Conservation (phyloP, 306 rosid genomes). For the Trifolium fragiferum region DNA sequence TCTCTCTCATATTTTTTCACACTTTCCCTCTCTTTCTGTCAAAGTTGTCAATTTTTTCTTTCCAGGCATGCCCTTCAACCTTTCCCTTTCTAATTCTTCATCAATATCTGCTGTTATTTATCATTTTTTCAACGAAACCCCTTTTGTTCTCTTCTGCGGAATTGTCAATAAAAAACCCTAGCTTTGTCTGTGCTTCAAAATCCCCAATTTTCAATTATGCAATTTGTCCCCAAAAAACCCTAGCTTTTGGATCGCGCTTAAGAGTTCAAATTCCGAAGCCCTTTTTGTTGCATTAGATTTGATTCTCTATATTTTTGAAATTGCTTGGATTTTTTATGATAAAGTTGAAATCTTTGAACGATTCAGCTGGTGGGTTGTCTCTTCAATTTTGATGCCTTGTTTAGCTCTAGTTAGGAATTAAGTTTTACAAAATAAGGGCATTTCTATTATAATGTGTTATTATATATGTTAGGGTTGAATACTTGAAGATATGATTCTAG, state of each 20-base stretch:
- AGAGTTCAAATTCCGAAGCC: constrained; percentile 36
- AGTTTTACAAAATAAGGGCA: too few relatives aligned
- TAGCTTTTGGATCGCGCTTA: constrained; percentile 55
- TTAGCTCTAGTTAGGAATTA: constrained; percentile 23
- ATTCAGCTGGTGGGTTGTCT: constrained; percentile 41
- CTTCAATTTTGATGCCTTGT: constrained; percentile 29
- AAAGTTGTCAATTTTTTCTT: constrained; percentile 37
- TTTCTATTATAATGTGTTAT: constrained; percentile 11
- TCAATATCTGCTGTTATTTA: constrained; percentile 30
- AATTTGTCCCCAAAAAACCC: constrained; percentile 56
- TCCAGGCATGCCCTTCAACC: constrained; percentile 40
- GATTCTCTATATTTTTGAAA: constrained; percentile 43
- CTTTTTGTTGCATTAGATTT: constrained; percentile 50
- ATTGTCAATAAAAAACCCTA: constrained; percentile 65
- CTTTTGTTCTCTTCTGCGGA: constrained; percentile 23
- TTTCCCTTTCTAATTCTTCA: constrained; percentile 17
- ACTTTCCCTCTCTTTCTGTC: constrained; percentile 28
- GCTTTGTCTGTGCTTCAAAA: constrained; percentile 38
- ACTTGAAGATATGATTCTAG: constrained; percentile 22
- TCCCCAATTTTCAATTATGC: constrained; percentile 47
- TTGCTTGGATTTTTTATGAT: constrained; percentile 43
- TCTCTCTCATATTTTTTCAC: constrained; percentile 31
- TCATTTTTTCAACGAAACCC: constrained; percentile 7
- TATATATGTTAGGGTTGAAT: background rate
- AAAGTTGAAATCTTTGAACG: constrained; percentile 42